Conservation (phyloP, 495 filamentous ascomycete genomes). For the Sordaria brevicollis region DNA sequence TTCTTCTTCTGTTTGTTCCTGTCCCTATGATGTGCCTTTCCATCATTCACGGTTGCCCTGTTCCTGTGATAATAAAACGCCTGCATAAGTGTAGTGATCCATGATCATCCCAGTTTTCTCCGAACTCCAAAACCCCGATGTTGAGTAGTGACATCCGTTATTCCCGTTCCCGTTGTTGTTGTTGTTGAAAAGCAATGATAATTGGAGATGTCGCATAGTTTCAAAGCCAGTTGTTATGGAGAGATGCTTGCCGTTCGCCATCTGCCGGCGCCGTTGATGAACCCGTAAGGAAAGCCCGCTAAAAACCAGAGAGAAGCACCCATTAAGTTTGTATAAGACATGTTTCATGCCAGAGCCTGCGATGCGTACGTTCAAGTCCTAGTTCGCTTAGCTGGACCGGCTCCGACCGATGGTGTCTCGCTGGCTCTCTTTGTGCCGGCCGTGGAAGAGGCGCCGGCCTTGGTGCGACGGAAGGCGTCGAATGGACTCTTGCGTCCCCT, state of each 20-base stretch:
- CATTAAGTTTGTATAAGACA: neutral
- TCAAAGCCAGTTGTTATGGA: neutral
- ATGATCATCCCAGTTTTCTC: neutral
- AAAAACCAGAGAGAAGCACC: neutral
- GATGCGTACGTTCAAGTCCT: slow-evolving; percentile 30
- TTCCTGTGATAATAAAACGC: neutral
- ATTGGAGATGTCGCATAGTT: neutral
- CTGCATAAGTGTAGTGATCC: neutral
- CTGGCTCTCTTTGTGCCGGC: slow-evolving; percentile 36
- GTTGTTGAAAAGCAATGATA: neutral
- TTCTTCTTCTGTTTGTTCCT: neutral
- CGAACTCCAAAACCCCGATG: neutral
- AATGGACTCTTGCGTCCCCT: slow-evolving; percentile 50
- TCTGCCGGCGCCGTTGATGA: neutral
- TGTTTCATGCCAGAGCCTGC: neutral
- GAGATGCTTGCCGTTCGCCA: neutral
- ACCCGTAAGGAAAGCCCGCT: neutral
- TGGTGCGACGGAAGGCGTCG: slow-evolving; percentile 53
- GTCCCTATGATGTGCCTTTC: neutral
- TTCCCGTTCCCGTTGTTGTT: too few species aligned
- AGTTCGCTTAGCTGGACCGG: slow-evolving; percentile 24
- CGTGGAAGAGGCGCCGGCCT: slow-evolving; percentile 25
- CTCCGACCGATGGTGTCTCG: slow-evolving; percentile 22
- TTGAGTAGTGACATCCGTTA: too few species aligned
- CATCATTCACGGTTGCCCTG: neutral